Conservation (phyloP, 2,329 filamentous ascomycete genomes). For the Zasmidium citrigriseum region DNA sequence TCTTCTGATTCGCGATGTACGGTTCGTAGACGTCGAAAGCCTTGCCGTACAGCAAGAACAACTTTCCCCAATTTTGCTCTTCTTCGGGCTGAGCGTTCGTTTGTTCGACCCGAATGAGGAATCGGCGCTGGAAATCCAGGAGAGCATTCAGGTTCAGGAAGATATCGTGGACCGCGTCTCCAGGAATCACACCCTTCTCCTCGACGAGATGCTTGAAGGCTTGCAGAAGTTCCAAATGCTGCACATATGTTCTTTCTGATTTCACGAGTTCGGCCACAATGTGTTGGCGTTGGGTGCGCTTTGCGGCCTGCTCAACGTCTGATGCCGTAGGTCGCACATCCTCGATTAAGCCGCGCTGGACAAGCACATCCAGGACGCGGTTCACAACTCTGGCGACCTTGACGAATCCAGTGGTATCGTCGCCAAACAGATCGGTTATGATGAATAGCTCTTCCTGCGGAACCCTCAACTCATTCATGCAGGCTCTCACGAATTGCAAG, state of each 20-base stretch:
- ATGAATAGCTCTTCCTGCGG: constrained; percentile 84
- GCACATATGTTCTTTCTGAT: constrained; percentile 96
- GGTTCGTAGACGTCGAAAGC: constrained; percentile 92
- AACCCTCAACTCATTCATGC: constrained; percentile 78
- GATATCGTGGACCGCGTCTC: constrained; percentile 89
- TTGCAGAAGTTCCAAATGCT: constrained; percentile 92
- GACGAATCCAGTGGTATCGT: constrained; percentile 95
- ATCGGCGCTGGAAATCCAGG: constrained; percentile 91
- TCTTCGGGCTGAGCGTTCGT: constrained; percentile 79
- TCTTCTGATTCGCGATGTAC: constrained; percentile 95
- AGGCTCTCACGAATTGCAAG: constrained; percentile 90
- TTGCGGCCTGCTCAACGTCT: constrained; percentile 53
- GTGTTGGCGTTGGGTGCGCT: constrained; percentile 76
- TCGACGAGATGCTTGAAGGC: constrained; percentile 88
- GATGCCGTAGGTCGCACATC: constrained; percentile 57
- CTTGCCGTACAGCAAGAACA: constrained; percentile 82
- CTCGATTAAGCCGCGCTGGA: constrained; percentile 72
- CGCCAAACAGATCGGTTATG: constrained; percentile 85
- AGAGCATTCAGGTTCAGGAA: constrained; percentile 96
- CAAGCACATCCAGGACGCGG: constrained; percentile 82
- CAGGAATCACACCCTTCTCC: constrained; percentile 81
- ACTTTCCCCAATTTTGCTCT: constrained; percentile 89
- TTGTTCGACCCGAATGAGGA: constrained; percentile 93
- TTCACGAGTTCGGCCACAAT: constrained; percentile 90
- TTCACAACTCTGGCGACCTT: constrained; percentile 96